These are phyloP conservation scores for Colletotrichum filicis DNA, from an alignment of 2,329 filamentous ascomycete species.

Conservation along the genomic window DNA sequence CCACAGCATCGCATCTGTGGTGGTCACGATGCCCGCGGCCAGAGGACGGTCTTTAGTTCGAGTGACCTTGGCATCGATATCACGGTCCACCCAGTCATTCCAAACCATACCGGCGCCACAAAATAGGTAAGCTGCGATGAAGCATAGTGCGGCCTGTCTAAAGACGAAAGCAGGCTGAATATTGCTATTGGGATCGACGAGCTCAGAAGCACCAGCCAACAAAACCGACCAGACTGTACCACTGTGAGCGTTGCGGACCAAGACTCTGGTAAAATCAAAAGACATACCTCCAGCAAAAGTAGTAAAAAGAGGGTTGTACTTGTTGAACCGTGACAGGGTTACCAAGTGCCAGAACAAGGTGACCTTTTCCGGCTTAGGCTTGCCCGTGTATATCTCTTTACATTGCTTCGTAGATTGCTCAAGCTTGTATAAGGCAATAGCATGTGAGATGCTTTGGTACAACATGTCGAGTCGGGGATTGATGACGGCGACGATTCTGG, in stretches of 20 bases:
- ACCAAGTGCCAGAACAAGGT: slow-evolving; percentile 27
- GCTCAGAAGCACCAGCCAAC: slow-evolving; percentile 27
- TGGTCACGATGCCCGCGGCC: slow-evolving; percentile 39
- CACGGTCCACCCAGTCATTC: slow-evolving; percentile 44
- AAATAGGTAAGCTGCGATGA: slow-evolving; percentile 40
- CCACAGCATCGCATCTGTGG: slow-evolving; percentile 37
- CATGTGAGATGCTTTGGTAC: slow-evolving; percentile 16
- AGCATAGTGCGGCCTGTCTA: slow-evolving; percentile 38
- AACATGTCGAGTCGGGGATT: background rate
- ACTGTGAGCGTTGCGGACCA: slow-evolving; percentile 1
- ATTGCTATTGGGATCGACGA: slow-evolving; percentile 4
- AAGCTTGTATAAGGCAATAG: slow-evolving; percentile 16
- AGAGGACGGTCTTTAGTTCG: slow-evolving; percentile 43
- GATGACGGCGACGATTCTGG: slow-evolving; percentile 3
- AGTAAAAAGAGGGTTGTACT: slow-evolving; percentile 32
- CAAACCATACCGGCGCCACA: slow-evolving; percentile 45
- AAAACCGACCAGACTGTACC: slow-evolving; percentile 31
- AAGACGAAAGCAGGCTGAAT: slow-evolving; percentile 37
- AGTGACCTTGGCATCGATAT: slow-evolving; percentile 41
- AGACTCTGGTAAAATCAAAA: background rate
- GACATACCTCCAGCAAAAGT: slow-evolving; percentile 31
- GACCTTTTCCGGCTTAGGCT: slow-evolving; percentile 26
- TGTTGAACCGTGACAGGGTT: slow-evolving; percentile 30
- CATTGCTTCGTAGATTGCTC: slow-evolving; percentile 25
- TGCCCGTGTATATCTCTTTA: slow-evolving; percentile 24